Percentiles rank a stretch among this genome's conserved stretches.
phyloP scores from a whole-genome alignment of 1,284 basidiomycete genomes.

The Leccinum fallax region DNA sequence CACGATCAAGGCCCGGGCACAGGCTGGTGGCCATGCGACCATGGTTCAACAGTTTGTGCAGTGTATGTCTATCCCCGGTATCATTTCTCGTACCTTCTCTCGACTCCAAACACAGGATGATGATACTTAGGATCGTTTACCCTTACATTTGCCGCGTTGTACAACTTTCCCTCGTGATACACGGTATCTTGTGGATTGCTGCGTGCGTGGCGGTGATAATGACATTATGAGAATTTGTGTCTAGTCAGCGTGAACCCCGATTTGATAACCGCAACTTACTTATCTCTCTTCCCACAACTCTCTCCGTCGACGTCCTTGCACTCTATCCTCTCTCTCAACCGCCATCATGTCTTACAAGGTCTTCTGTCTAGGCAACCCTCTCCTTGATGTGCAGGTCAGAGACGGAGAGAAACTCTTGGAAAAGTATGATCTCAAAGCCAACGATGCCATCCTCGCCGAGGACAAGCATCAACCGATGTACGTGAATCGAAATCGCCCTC shows the following conservation, averaged over 20 bases:
- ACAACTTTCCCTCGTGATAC: neutral
- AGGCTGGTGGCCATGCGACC: slow-evolving; percentile 28
- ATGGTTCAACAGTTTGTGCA: slow-evolving; percentile 31
- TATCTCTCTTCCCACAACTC: slow-evolving; percentile 10
- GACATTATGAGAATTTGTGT: neutral
- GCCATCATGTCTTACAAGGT: slow-evolving; percentile 48
- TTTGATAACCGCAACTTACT: neutral
- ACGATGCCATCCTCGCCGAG: slow-evolving; percentile 96
- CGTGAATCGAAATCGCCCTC: slow-evolving; percentile 1
- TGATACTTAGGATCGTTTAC: slow-evolving; percentile 8
- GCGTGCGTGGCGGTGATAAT: neutral
- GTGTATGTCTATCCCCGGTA: slow-evolving; percentile 22
- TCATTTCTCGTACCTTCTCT: slow-evolving; percentile 25
- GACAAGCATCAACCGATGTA: slow-evolving; percentile 88
- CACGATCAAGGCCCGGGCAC: slow-evolving; percentile 46
- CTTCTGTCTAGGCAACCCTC: slow-evolving; percentile 87
- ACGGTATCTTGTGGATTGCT: neutral
- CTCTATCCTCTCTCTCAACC: slow-evolving; percentile 12
- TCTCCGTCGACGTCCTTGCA: slow-evolving; percentile 15
- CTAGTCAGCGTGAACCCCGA: neutral
- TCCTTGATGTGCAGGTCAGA: slow-evolving; percentile 88
- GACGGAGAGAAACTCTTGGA: slow-evolving; percentile 83
- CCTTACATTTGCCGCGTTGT: neutral
- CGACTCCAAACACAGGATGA: slow-evolving; percentile 6
- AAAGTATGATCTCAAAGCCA: slow-evolving; percentile 92